Base-by-base conservation (phyloP, 768 basidiomycete genomes). In the Pulveroboletus frians region DNA sequence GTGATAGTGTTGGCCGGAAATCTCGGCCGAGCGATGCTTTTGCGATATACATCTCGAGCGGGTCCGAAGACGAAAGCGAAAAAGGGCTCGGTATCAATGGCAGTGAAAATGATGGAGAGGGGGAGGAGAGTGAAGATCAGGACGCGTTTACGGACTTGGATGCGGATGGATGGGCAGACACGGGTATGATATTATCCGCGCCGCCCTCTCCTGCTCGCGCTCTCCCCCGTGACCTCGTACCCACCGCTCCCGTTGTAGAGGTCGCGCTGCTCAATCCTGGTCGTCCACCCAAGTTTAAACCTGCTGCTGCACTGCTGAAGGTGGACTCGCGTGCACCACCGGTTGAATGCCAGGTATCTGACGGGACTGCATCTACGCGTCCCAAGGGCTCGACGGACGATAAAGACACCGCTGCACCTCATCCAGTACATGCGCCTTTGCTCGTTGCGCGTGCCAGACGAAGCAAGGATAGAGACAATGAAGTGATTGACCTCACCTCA, bases 401-500 rank as follows among this genome's bases (percentile, higher is more conserved):
- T 10, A 39, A 37, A 29, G 36, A 46, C 6, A 27, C 4, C 4
- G 15, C 14, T 14, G 37, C 4, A 9, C 41, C 35, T 9, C 43
- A 15, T 11, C n/a, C 47, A 2, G 39, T 38, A 18, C 10, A 32
- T 2, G 46, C 47, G n/a, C 63, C 63, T 23, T 45, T 65, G 13
- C 63, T 65, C 23, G 49, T 45, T 15, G 61, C 63, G 29, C 64
- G 61, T 9, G 51, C 55, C 15, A 64, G 39, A 39, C 39, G 31
- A 39, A 43, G 26, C 43, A 50, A 49, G 29, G 21, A 13, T 7
- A 45, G 15, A 43, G 46, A 60, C 8, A 36, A 60, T 1, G 66
- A 72, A 21, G 50, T 75, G n/a, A 75, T 75, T 27, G 74, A 75
- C 64, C 59, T 75, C 14, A 74, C 74, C 6, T 74, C 55, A 15